Base-by-base conservation (phyloP, 2,329 filamentous ascomycete species). In the Apiospora malaysiana region DNA sequence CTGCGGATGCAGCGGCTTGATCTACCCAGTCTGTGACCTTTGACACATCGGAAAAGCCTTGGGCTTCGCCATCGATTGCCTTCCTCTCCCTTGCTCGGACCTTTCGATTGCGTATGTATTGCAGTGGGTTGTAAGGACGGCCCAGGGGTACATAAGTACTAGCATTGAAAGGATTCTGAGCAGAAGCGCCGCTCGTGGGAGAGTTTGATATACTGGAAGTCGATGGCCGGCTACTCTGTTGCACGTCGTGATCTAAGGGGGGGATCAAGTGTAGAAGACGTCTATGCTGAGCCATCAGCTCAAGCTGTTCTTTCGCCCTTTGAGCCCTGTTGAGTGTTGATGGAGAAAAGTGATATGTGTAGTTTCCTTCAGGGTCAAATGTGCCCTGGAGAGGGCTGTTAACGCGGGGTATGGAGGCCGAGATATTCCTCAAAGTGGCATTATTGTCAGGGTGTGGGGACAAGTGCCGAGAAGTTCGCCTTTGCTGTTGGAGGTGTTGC, bases 81-180 rank as follows among this genome's bases (percentile, higher is more conserved):
- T 89, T 91, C 51, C 93, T 89, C 81, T 97, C 93, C 21, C 95
- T 89, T 37, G 92, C 92, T 73, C 96, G 88, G 16, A 96, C 89
- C 79, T 95, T 95, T 66, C 95, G 89, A 78, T 99, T 98, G 25
- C 96, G 91, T 70, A 98, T 93, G 76, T 94, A 94, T 80, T 98
- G 96, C 32, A 99, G 83, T 5, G 95, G 96, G 79, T 99, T 97
- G 79, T 98, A 98, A 2, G 86, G 83, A 69, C 95, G 91, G 5
- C 93, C 92, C 9, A 91, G 80, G 71, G 77, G 56, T 80, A 77
- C 72, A 79, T 79, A 74, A 76, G 80, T 40, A 77, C 77, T 71
- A 14, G 67, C n/a, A n/a, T 27, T 71, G 49, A 70, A 76, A 81
- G 72, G 59, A 32, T 68, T 85, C 66, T 67, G 71, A 51, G 74